Evolutionary conservation across 2,329 filamentous ascomycete species (phyloP), one percentile per base, ranked within the genome.

Genomic region (Cladosporium sp.): DNA sequence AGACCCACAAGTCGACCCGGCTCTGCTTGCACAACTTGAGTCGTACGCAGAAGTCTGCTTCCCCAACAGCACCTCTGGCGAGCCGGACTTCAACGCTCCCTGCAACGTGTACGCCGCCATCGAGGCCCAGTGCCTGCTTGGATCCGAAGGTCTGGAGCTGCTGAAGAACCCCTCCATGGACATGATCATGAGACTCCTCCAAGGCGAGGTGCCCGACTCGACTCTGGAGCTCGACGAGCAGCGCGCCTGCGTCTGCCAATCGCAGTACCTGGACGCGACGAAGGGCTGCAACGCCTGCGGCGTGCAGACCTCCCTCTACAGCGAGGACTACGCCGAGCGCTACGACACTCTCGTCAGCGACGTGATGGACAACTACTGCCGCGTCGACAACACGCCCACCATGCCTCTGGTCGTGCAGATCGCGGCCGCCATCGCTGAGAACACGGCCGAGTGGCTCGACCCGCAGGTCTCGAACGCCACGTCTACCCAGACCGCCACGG

Each of bases 41-140:
- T 5, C 22, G 22, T 27, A 27, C 22, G 22, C 22, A 9, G 30
- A 53, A 29, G 54, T 62, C 43, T 64, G 62, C 54, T 29, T 37
- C 8, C 62, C 62, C 8, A 51, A 34, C 7, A 60, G 60, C 48
- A 41, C 54, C 2, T 59, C 43, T 32, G 55, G 57, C 19, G 20
- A 45, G 8, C 54, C 56, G 9, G 59, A 63, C 44, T 50, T 56
- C 30, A 58, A 56, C 18, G 56, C 58, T 11, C 59, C 61, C 4
- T 64, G 61, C 54, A 59, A 58, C 36, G 56, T 55, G 7, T 48
- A 57, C 30, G 19, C 43, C 18, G n/a, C 32, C 30, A 37, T 45
- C 19, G 19, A 37, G 24, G 29, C 30, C 15, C 30, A 45, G 17
- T 45, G 43, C 32, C 15, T n/a, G 2, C 22, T 19, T 17, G 43